phyloP scores from a whole-genome alignment of 768 basidiomycete species.

The Kwoniella dendrophila region DNA sequence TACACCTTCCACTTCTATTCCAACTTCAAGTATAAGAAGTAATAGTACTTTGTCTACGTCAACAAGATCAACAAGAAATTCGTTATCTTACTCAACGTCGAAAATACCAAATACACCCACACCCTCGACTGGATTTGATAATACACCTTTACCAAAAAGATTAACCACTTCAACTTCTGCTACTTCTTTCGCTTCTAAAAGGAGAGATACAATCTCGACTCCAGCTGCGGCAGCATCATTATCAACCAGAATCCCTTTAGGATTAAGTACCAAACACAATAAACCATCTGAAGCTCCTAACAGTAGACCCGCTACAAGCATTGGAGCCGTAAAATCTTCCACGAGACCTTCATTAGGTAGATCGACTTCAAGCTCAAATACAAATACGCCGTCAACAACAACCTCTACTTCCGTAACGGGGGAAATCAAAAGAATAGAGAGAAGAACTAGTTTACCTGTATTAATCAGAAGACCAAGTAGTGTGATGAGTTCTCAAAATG shows the following conservation, averaged over 20 bases:
- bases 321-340: neutral
- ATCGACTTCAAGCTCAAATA: neutral
- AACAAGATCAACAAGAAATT: neutral
- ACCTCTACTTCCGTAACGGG: no score
- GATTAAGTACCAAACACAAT: conserved; percentile 26
- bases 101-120: conserved; percentile 13
- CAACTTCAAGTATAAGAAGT: no score
- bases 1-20: neutral
- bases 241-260: conserved; percentile 5
- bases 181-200: neutral
- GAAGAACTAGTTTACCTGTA: conserved; percentile 28
- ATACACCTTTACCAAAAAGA: conserved; percentile 21
- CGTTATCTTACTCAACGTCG: conserved; percentile 19
- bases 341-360: neutral
- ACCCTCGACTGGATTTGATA: conserved; percentile 5
- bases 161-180: conserved; percentile 17
- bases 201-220: conserved; percentile 3
- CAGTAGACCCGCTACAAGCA: neutral
- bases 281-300: no score
- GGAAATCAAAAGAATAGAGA: conserved; percentile 5
- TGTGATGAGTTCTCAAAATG: neutral
- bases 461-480: conserved; percentile 13
- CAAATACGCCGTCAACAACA: neutral
- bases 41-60: no score
- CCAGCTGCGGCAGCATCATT: neutral